phyloP scores from a whole-genome alignment of 2,329 filamentous ascomycete genomes.

The Calonectria pteridis region DNA sequence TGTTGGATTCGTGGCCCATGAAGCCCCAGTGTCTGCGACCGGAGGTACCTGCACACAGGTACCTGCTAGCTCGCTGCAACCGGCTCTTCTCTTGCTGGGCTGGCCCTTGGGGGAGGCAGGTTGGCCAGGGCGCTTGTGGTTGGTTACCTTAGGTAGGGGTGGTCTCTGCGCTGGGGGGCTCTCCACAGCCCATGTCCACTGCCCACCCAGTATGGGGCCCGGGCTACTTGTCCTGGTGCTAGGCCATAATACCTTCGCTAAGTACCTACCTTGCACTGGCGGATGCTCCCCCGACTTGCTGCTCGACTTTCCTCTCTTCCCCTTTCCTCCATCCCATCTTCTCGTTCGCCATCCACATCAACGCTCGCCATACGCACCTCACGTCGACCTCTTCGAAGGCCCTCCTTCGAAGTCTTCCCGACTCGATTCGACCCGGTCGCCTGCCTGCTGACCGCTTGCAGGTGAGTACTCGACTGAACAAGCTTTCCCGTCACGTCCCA shows the following conservation, averaged over 20 bases:
- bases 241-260: constrained; percentile 17
- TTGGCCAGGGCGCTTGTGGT: constrained; percentile 15
- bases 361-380: constrained; percentile 32
- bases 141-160: constrained; percentile 11
- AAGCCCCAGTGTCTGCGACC: constrained; percentile 14
- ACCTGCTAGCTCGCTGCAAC: constrained; percentile 38
- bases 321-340: constrained; percentile 39
- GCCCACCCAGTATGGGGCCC: constrained; percentile 12
- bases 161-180: constrained; percentile 23
- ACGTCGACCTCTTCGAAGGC: constrained; percentile 21
- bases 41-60: constrained; percentile 15
- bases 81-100: constrained; percentile 28
- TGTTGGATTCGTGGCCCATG: constrained; percentile 8
- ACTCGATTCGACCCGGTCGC: constrained; percentile 22
- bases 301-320: constrained; percentile 37
- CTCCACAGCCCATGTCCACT: constrained; percentile 15
- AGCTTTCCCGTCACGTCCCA: neutral
- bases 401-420: constrained; percentile 17
- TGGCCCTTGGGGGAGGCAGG: constrained; percentile 11
- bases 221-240: constrained; percentile 7
- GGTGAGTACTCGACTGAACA: constrained; percentile 25
- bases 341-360: constrained; percentile 17
- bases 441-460: constrained; percentile 22
- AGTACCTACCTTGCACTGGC: constrained; percentile 13
- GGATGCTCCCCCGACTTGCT: constrained; percentile 27